Percentiles rank a stretch among this genome's conserved stretches.
phyloP scores from a whole-genome alignment of 2,329 filamentous ascomycete species.

The Colletotrichum sp. region DNA sequence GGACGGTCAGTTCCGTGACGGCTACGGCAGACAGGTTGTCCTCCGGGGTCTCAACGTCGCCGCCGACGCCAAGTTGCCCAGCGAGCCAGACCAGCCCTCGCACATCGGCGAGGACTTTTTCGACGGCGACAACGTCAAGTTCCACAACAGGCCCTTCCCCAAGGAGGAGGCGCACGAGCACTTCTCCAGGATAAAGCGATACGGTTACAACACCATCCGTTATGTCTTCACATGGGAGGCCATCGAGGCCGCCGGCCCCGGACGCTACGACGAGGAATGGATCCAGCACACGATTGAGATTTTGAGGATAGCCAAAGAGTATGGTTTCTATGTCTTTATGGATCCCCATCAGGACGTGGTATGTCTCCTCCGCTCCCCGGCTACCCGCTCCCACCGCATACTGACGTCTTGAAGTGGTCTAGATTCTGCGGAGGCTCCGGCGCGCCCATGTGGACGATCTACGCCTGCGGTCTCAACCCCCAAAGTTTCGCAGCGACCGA shows the following conservation, averaged over 20 bases:
- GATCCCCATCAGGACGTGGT: constrained; percentile 98
- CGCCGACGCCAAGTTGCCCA: constrained; percentile 88
- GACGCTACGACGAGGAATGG: constrained; percentile 92
- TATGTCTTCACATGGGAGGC: constrained; percentile 99
- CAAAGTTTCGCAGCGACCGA: constrained; percentile 84
- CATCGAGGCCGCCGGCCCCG: constrained; percentile 91
- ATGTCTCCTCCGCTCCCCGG: constrained; percentile 39
- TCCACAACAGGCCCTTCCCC: constrained; percentile 84
- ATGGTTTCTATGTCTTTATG: constrained; percentile 97
- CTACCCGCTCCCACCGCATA: neutral
- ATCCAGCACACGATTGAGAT: constrained; percentile 90
- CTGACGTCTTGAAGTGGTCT: constrained; percentile 72
- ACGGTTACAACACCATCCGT: constrained; percentile 94
- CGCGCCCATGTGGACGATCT: constrained; percentile 96
- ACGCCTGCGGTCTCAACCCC: constrained; percentile 91
- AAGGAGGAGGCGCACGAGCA: constrained; percentile 84
- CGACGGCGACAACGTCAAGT: constrained; percentile 89
- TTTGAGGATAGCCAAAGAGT: constrained; percentile 82
- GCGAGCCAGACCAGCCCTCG: constrained; percentile 80
- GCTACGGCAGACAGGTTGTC: constrained; percentile 81
- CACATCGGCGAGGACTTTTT: constrained; percentile 83
- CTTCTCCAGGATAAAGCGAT: constrained; percentile 84
- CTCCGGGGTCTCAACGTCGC: constrained; percentile 94
- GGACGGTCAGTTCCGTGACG: constrained; percentile 83
- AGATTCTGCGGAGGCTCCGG: constrained; percentile 93